These are phyloP conservation scores for Mangifera indica DNA, from an alignment of 345 rosid species.

Conservation along the genomic window DNA sequence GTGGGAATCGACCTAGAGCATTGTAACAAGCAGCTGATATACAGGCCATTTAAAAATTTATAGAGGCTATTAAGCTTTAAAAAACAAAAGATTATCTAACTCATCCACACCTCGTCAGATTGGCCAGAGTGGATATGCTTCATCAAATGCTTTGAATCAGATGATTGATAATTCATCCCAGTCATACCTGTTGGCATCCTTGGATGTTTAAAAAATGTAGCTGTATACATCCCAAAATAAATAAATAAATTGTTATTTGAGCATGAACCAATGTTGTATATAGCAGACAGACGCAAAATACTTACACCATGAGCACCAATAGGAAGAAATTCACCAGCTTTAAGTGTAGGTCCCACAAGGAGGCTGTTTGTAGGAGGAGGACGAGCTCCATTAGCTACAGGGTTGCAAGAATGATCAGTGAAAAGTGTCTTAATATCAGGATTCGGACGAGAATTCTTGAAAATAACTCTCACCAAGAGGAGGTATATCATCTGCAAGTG, in stretches of 20 bases:
- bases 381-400: too few species aligned
- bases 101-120: too few species aligned
- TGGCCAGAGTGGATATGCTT: too few species aligned
- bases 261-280: constrained; percentile 1
- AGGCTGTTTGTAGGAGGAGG: constrained; percentile 61
- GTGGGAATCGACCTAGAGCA: neutral
- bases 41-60: constrained; percentile 2
- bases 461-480: too few species aligned
- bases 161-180: too few species aligned
- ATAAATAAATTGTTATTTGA: constrained; percentile 13
- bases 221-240: constrained; percentile 30
- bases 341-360: constrained; percentile 60
- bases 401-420: too few species aligned
- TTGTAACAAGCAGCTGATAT: neutral
- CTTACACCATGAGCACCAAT: constrained; percentile 76
- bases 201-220: constrained; percentile 63
- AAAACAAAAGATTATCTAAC: too few species aligned
- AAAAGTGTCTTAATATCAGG: too few species aligned
- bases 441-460: too few species aligned
- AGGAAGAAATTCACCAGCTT: constrained; percentile 65
- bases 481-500: constrained; percentile 4
- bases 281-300: constrained; percentile 14
- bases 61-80: neutral
- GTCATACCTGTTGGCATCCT: constrained; percentile 52
- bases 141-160: too few species aligned